Evolutionary conservation across 163 green algal genomes (phyloP).

Genomic region (Chloromonas sp.): DNA sequence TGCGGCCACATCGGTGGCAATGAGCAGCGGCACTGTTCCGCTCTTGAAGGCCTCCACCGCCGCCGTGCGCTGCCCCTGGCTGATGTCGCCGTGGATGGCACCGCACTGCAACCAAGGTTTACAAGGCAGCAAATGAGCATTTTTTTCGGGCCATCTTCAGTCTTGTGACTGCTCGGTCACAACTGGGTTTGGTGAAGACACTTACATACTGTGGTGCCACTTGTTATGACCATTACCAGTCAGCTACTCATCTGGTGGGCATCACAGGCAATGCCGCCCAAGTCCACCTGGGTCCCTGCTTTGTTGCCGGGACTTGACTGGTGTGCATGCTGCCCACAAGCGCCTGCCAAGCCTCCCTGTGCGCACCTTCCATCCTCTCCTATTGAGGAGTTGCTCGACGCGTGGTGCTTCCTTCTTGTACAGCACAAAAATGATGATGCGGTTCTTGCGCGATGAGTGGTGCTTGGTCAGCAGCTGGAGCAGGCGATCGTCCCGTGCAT

Average conservation of each 20-base stretch:
- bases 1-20: constrained; percentile 90
- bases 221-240: too few species aligned
- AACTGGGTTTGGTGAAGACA: background rate
- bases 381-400: constrained; percentile 69
- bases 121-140: too few species aligned
- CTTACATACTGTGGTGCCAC: too few species aligned
- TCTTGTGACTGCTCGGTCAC: background rate
- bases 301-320: background rate
- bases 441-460: constrained; percentile 67
- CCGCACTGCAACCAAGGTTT: constrained; percentile 12
- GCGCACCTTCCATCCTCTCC: constrained; percentile 65
- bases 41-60: constrained; percentile 69
- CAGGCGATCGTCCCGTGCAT: constrained; percentile 61
- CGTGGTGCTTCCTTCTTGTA: constrained; percentile 85
- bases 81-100: constrained; percentile 91
- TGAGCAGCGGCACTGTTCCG: constrained; percentile 68
- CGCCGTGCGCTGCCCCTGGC: constrained; percentile 67
- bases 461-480: constrained; percentile 75
- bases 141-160: background rate
- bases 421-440: constrained; percentile 93
- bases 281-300: background rate
- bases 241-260: too few species aligned
- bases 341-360: background rate
- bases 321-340: background rate
- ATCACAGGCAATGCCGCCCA: too few species aligned